These are phyloP conservation scores for Leccinum fuscescens DNA, from an alignment of 1,284 basidiomycete genomes.

Conservation along the genomic window DNA sequence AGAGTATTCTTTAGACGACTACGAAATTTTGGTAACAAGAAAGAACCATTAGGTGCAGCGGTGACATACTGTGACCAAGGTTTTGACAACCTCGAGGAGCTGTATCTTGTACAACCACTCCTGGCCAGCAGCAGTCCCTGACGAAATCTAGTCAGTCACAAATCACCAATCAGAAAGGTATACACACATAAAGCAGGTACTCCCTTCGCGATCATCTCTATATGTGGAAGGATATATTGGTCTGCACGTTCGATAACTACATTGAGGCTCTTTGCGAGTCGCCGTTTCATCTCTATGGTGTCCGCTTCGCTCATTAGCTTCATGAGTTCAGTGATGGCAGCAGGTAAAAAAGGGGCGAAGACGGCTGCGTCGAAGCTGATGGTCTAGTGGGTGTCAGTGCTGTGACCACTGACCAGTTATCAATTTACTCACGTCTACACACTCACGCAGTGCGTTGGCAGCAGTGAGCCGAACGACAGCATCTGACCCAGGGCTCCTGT, in stretches of 20 bases:
- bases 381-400: slow-evolving; percentile 42
- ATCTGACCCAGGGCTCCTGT: slow-evolving; percentile 70
- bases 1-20: slow-evolving; percentile 67
- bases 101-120: slow-evolving; percentile 81
- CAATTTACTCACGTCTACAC: slow-evolving; percentile 68
- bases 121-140: slow-evolving; percentile 63
- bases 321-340: slow-evolving; percentile 60
- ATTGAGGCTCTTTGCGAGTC: slow-evolving; percentile 69
- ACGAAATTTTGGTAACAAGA: background rate
- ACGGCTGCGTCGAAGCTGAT: slow-evolving; percentile 53
- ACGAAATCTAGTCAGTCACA: slow-evolving; percentile 11
- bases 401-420: background rate
- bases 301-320: slow-evolving; percentile 73
- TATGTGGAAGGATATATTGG: slow-evolving; percentile 68
- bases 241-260: slow-evolving; percentile 71
- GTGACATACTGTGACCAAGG: slow-evolving; percentile 61
- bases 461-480: slow-evolving; percentile 82
- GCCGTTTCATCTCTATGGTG: slow-evolving; percentile 75
- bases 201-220: slow-evolving; percentile 62
- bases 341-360: slow-evolving; percentile 61
- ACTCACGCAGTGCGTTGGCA: slow-evolving; percentile 71
- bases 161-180: slow-evolving; percentile 1
- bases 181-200: slow-evolving; percentile 76
- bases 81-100: slow-evolving; percentile 70
- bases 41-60: background rate